These are phyloP conservation scores for Colletotrichum sp. DNA, from an alignment of 2,329 filamentous ascomycete species.

Conservation along the genomic window DNA sequence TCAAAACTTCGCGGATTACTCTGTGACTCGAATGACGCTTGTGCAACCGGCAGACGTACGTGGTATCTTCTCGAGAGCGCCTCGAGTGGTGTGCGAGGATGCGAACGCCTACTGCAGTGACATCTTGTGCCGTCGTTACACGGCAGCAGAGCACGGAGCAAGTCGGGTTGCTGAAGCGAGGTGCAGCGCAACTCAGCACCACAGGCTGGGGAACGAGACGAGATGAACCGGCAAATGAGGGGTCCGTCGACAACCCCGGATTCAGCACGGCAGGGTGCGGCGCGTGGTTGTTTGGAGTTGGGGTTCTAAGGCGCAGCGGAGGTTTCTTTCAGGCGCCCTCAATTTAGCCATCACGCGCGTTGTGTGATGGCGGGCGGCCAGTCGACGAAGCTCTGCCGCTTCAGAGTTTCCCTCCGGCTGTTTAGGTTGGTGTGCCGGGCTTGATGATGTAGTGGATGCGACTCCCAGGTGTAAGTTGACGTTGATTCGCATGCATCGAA, in stretches of 20 bases:
- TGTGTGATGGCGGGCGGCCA: not conserved
- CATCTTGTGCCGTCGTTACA: constrained; percentile 20
- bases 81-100: not conserved
- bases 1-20: not conserved
- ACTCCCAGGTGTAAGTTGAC: not conserved
- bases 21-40: not conserved
- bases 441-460: not conserved
- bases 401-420: not conserved
- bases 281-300: not conserved
- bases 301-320: not conserved
- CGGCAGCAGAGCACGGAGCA: constrained; percentile 13
- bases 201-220: not conserved
- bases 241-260: not conserved
- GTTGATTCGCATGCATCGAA: not conserved
- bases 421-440: not conserved
- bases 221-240: constrained; percentile 14
- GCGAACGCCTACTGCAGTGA: not conserved
- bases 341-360: not conserved
- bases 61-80: not conserved
- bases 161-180: constrained; percentile 8
- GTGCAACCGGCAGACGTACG: not conserved
- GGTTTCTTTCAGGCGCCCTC: not conserved
- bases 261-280: not conserved
- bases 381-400: not conserved
- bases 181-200: not conserved